Base-by-base conservation (phyloP, 345 rosid genomes). In the Boechera retrofracta region DNA sequence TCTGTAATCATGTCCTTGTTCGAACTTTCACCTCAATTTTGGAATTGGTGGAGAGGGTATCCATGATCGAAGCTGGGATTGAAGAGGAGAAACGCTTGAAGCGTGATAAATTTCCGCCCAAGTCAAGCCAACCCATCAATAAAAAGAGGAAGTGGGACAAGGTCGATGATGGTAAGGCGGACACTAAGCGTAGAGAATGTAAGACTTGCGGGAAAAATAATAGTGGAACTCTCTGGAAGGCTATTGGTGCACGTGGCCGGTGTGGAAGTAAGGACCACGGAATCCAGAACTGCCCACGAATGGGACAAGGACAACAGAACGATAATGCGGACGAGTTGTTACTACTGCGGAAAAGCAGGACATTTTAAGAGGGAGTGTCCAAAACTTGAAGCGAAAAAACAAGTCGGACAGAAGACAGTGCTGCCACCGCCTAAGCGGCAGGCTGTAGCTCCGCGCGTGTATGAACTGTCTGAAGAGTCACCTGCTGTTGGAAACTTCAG, bases 41-140 rank as follows among this genome's bases (percentile, higher is more conserved):
- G 0, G 5, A 49, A 3, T 5, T 49, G 5, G 54, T 49, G 0
- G 28, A 49, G 1, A 49, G 5, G 5, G 54, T 7, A 1, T 28
- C 2, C 0, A 49, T 49, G 54, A 18, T 49, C 3, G 54, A 49
- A 7, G 5, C 0, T 0, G 28, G 10, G 2, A 0, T 49, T 0
- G 28, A 16, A 1, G 54, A 49, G 3, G 54, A 7, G 1, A 49
- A 3, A 6, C 10, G 0, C 0, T 0, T 6, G 4, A 48, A n/a
- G 0, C 10, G 7, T 0, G 48, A 41, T 13, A 41, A 3, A 2
- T 0, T 0, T 3, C 4, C 13, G 12, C 0, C 12, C 1, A 4
- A 10, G 3, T 10, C 13, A 1, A 41, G 0, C 13, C 2, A 16
- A n/a, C 3, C 53, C 6, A 3, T 3, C 8, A 10, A 48, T 2